A percentile compares a stretch with the other conserved stretches of the same genome.
These are phyloP conservation scores for Arabis alpina DNA, from an alignment of 345 rosid genomes.

Conservation along the genomic window DNA sequence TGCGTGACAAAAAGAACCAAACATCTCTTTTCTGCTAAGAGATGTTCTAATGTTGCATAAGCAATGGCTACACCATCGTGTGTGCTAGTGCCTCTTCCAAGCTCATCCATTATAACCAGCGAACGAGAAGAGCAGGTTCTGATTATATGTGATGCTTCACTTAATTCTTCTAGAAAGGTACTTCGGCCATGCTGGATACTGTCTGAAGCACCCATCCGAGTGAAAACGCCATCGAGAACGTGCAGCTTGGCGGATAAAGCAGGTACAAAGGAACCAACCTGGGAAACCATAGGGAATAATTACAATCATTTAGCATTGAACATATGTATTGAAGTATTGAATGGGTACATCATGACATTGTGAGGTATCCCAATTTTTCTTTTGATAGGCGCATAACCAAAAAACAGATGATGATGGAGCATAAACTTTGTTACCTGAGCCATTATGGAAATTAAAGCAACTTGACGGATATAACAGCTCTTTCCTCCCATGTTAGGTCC, in stretches of 20 bases:
- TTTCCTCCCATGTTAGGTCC: conserved; percentile 99
- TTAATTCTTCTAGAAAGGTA: conserved; percentile 90
- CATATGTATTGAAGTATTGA: background rate
- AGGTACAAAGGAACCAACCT: conserved; percentile 99
- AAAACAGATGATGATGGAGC: background rate
- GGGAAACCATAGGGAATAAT: conserved; percentile 22
- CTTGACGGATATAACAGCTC: conserved; percentile 98
- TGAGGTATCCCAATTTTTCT: too few relatives aligned
- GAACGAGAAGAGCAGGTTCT: conserved; percentile 68
- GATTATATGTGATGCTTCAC: conserved; percentile 79
- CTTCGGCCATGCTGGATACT: conserved; percentile 94
- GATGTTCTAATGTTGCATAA: conserved; percentile 81
- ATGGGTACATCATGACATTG: too few relatives aligned
- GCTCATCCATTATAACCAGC: conserved; percentile 90
- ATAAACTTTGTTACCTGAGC: conserved; percentile 73
- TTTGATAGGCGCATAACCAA: too few relatives aligned
- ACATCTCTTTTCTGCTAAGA: conserved; percentile 69
- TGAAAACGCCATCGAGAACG: conserved; percentile 81
- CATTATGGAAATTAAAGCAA: conserved; percentile 85
- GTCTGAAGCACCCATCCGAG: conserved; percentile 97
- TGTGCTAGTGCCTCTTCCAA: conserved; percentile 96
- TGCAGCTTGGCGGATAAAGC: conserved; percentile 78
- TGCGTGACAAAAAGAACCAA: conserved; percentile 92
- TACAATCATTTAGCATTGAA: conserved; percentile 6
- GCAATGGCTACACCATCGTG: conserved; percentile 96